Conservation (phyloP, 192 early-diverging fungal species). For the Coemansia sp. region DNA sequence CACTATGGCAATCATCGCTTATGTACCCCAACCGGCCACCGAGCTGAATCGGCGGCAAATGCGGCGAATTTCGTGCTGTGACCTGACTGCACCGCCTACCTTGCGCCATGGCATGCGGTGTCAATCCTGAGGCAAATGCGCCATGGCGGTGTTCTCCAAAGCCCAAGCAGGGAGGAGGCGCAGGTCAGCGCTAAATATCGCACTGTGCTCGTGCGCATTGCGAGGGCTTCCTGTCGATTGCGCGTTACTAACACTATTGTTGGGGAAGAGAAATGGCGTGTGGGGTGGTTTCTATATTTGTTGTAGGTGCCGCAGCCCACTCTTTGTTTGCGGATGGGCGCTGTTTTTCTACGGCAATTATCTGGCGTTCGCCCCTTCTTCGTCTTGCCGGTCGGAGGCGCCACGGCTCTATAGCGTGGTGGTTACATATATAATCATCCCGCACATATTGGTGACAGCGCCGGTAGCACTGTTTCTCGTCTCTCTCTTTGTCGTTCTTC, state of each 20-base stretch:
- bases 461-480: slow-evolving; percentile 54
- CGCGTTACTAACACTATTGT: background rate
- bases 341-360: slow-evolving; percentile 73
- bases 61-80: background rate
- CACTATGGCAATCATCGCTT: background rate
- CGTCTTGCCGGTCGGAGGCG: slow-evolving; percentile 40
- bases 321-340: slow-evolving; percentile 61
- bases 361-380: slow-evolving; percentile 54
- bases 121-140: background rate
- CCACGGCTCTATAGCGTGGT: slow-evolving; percentile 61
- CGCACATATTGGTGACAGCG: slow-evolving; percentile 57
- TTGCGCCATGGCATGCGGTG: background rate
- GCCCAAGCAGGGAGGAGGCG: background rate
- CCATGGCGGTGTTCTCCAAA: background rate
- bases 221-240: background rate
- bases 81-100: background rate
- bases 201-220: background rate
- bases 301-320: slow-evolving; percentile 59
- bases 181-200: slow-evolving; percentile 10
- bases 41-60: background rate
- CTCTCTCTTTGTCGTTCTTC: slow-evolving; percentile 55
- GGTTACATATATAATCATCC: slow-evolving; percentile 63
- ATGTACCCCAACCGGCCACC: background rate
- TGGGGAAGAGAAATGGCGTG: slow-evolving; percentile 4
- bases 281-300: background rate